phyloP scores from a whole-genome alignment of 768 basidiomycete species.

The Lactarius quietus region DNA sequence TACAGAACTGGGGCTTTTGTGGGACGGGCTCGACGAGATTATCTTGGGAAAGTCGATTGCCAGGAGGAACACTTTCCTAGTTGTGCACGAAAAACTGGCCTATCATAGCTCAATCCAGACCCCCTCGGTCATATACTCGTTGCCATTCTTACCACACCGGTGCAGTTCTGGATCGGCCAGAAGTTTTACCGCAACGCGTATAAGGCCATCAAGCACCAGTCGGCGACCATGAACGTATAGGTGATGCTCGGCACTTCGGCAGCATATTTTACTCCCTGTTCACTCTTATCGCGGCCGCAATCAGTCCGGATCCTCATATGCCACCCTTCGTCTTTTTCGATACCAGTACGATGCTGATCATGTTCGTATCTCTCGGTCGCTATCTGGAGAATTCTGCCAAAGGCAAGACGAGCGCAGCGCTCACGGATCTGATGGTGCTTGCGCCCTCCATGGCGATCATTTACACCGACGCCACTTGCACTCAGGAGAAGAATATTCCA shows the following conservation, averaged over 20 bases:
- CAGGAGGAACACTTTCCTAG: constrained; percentile 33
- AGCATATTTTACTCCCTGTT: constrained; percentile 86
- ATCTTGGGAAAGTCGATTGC: constrained; percentile 41
- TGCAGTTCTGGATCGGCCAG: constrained; percentile 87
- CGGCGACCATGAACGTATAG: constrained; percentile 97
- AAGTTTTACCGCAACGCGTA: constrained; percentile 88
- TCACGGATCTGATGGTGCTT: constrained; percentile 95
- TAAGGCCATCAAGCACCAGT: constrained; percentile 84
- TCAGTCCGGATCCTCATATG: constrained; percentile 61
- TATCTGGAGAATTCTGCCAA: constrained; percentile 97
- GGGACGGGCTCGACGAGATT: constrained; percentile 42
- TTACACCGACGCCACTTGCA: constrained; percentile 82
- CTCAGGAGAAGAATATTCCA: constrained; percentile 83
- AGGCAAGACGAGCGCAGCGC: constrained; percentile 92
- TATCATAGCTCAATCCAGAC: constrained; percentile 47
- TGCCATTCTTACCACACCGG: constrained; percentile 77
- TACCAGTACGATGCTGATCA: constrained; percentile 98
- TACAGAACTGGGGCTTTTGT: constrained; percentile 24
- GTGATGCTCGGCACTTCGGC: constrained; percentile 93
- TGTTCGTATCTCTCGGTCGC: constrained; percentile 93
- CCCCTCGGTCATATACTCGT: constrained; percentile 80
- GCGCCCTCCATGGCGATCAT: constrained; percentile 95
- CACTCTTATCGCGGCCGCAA: constrained; percentile 59
- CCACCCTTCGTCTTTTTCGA: constrained; percentile 94
- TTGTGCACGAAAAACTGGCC: constrained; percentile 31